Evolutionary conservation across 1,139 yeast genomes (phyloP).

Genomic region (Yamadazyma triangularis): DNA sequence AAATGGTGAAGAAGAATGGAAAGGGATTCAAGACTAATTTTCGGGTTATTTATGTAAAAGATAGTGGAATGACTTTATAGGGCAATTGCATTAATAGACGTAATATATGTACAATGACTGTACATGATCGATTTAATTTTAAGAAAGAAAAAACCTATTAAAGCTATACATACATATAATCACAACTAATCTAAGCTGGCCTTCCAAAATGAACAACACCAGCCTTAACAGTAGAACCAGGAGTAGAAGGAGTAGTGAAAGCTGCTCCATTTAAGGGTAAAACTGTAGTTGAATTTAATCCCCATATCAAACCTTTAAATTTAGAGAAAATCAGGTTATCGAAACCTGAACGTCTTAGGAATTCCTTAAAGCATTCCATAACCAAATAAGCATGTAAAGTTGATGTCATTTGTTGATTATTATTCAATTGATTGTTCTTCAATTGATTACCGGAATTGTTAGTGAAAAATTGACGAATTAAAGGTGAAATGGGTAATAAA

Average conservation of each 20-base stretch:
- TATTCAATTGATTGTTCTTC: conserved; percentile 26
- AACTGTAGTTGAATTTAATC: conserved; percentile 26
- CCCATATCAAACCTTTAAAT: conserved; percentile 53
- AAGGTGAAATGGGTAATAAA: conserved; percentile 47
- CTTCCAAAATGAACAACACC: conserved; percentile 33
- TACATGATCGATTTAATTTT: too few species aligned
- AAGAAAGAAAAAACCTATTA: too few species aligned
- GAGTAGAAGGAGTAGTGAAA: conserved; percentile 14
- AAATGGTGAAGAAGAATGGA: conserved; percentile 19
- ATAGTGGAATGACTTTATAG: too few species aligned
- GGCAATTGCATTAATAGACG: background rate
- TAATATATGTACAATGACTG: too few species aligned
- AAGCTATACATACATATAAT: conserved; percentile 3
- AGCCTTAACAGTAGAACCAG: conserved; percentile 23
- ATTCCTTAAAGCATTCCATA: conserved; percentile 54
- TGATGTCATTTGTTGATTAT: conserved; percentile 41
- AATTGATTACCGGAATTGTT: conserved; percentile 20
- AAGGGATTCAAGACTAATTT: conserved; percentile 17
- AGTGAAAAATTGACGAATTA: conserved; percentile 45
- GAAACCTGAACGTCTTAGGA: conserved; percentile 40
- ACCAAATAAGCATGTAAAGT: conserved; percentile 52
- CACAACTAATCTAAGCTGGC: conserved; percentile 15
- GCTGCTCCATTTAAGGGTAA: conserved; percentile 2
- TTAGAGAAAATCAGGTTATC: conserved; percentile 33
- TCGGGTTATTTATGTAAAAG: background rate